These are phyloP conservation scores for Rutstroemia sp. DNA, from an alignment of 2,329 filamentous ascomycete species.

Conservation along the genomic window DNA sequence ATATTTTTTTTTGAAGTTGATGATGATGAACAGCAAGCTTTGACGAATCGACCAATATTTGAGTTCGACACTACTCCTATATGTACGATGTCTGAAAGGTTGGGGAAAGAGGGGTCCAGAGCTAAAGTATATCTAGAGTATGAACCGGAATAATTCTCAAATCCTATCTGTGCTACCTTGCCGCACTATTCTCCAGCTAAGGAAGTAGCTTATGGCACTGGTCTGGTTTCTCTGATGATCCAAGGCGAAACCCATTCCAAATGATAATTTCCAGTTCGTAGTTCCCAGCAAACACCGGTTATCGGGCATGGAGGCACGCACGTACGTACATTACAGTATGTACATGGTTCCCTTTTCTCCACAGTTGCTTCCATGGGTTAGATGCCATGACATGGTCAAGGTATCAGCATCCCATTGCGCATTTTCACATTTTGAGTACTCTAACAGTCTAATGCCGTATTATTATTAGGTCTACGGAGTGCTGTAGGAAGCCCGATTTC, in stretches of 20 bases:
- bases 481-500: not conserved
- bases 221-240: no score
- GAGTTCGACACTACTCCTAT: conserved; percentile 7
- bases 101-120: conserved; percentile 10
- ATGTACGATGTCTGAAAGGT: not conserved
- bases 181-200: no score
- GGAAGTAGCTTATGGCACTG: no score
- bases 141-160: conserved; percentile 6
- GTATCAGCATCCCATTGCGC: not conserved
- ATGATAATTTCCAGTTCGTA: conserved; percentile 2
- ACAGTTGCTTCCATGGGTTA: not conserved
- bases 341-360: conserved; percentile 7
- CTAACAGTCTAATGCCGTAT: not conserved
- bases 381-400: not conserved
- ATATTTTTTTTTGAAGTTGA: not conserved
- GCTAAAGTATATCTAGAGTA: conserved; percentile 5
- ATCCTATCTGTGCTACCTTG: not conserved
- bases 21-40: conserved; percentile 3
- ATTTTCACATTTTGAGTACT: not conserved
- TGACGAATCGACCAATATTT: conserved; percentile 4
- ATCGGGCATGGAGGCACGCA: conserved; percentile 5
- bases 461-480: not conserved
- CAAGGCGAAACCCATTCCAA: no score
- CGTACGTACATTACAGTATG: conserved; percentile 5
- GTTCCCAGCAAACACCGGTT: conserved; percentile 7